phyloP scores from a whole-genome alignment of 208 protist genomes.

The Trypanosoma avium region DNA sequence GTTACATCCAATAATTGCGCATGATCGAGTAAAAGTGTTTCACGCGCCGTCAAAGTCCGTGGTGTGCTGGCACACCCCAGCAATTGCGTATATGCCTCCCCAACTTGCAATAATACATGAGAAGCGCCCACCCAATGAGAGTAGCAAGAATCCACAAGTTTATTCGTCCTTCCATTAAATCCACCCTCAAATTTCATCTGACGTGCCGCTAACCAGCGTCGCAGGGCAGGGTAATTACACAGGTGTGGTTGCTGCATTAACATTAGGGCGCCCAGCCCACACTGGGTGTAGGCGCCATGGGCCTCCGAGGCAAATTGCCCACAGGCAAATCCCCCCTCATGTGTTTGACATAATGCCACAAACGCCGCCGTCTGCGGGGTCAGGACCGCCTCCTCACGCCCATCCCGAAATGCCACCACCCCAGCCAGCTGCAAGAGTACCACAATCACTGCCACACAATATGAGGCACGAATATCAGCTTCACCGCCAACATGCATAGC shows the following conservation, averaged over 20 bases:
- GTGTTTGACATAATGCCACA: constrained; percentile 84
- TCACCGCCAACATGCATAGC: constrained; percentile 84
- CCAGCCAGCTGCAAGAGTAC: constrained; percentile 68
- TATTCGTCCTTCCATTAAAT: constrained; percentile 96
- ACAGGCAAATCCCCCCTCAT: constrained; percentile 91
- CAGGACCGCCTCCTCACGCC: constrained; percentile 39
- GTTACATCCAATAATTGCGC: constrained; percentile 61
- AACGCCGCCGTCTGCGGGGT: constrained; percentile 51
- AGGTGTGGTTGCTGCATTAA: constrained; percentile 60
- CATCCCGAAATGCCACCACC: constrained; percentile 24
- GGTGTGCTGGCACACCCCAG: neutral
- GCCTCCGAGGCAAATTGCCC: constrained; percentile 56
- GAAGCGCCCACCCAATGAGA: constrained; percentile 95
- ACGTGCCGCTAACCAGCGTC: constrained; percentile 75
- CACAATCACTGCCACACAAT: constrained; percentile 81
- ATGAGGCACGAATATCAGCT: constrained; percentile 84
- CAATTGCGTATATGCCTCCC: constrained; percentile 44
- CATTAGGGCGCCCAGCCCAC: constrained; percentile 72
- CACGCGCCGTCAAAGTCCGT: constrained; percentile 39
- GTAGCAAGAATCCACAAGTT: constrained; percentile 98
- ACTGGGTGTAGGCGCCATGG: constrained; percentile 94
- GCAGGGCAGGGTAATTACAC: constrained; percentile 50
- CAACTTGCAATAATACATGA: constrained; percentile 57
- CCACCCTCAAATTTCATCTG: constrained; percentile 88
- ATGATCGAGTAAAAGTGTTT: constrained; percentile 68